These are phyloP conservation scores for Colletotrichum tropicale DNA, from an alignment of 2,329 filamentous ascomycete genomes.

Conservation along the genomic window DNA sequence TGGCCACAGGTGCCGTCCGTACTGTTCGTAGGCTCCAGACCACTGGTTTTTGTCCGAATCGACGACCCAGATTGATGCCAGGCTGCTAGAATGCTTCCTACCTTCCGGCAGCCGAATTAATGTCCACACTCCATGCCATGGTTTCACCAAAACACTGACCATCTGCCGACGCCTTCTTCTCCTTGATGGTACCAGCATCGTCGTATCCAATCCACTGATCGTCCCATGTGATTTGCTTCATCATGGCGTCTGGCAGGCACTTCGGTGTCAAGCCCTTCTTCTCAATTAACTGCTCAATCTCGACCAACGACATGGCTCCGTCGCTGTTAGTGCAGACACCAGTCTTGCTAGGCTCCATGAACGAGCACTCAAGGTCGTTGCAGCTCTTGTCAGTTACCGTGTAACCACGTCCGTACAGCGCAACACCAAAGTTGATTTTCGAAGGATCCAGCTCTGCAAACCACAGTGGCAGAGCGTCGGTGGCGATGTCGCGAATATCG, in stretches of 20 bases:
- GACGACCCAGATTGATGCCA: neutral
- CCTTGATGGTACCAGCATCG: constrained; percentile 22
- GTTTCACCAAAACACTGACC: constrained; percentile 33
- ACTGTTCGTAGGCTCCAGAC: neutral
- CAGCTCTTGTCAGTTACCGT: constrained; percentile 32
- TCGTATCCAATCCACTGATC: constrained; percentile 31
- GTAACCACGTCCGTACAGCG: constrained; percentile 51
- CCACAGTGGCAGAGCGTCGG: constrained; percentile 42
- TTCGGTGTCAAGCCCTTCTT: constrained; percentile 21
- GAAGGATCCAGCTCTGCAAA: constrained; percentile 38
- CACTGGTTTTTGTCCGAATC: neutral
- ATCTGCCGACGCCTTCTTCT: constrained; percentile 31
- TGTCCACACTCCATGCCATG: constrained; percentile 35
- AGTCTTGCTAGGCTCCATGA: constrained; percentile 27
- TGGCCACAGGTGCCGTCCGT: neutral
- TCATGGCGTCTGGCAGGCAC: constrained; percentile 18
- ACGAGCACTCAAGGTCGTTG: constrained; percentile 26
- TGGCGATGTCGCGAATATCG: constrained; percentile 45
- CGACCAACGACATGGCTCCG: constrained; percentile 33
- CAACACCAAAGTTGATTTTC: constrained; percentile 52
- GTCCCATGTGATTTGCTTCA: constrained; percentile 30
- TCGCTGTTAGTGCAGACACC: constrained; percentile 29
- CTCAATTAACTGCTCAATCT: constrained; percentile 34
- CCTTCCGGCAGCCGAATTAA: neutral
- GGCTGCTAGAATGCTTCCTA: neutral